Evolutionary conservation across 2,329 filamentous ascomycete genomes (phyloP).

Genomic region (Fusarium proliferatum): DNA sequence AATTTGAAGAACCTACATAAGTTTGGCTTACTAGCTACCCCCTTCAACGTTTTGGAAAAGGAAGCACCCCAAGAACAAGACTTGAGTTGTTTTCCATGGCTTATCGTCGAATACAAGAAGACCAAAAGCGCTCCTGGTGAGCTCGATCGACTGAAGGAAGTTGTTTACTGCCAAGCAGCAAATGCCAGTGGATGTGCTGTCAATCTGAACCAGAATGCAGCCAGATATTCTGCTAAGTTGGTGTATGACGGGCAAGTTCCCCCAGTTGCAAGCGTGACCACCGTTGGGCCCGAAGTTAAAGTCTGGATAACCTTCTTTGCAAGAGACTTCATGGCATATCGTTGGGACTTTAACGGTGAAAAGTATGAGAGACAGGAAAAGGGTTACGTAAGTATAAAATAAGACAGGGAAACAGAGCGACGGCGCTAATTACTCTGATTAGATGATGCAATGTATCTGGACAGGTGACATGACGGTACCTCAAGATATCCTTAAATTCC

Average conservation of each 20-base stretch:
- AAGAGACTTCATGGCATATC: neutral
- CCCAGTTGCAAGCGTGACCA: conserved; percentile 23
- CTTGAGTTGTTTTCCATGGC: neutral
- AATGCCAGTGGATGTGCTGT: conserved; percentile 34
- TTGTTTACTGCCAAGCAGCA: conserved; percentile 22
- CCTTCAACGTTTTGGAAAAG: neutral
- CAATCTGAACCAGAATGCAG: conserved; percentile 5
- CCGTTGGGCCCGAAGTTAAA: conserved; percentile 22
- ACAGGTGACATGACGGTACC: conserved; percentile 26
- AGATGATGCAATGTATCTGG: conserved; percentile 4
- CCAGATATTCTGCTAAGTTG: neutral
- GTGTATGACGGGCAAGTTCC: conserved; percentile 3
- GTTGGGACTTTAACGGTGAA: too few relatives aligned
- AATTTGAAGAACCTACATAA: fast-evolving
- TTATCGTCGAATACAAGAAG: neutral
- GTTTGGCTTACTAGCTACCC: neutral
- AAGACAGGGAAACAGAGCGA: too few relatives aligned
- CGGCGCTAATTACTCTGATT: too few relatives aligned
- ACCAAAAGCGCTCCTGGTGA: fast-evolving
- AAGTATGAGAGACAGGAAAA: too few relatives aligned
- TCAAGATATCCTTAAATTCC: conserved; percentile 15
- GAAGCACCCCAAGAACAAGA: neutral
- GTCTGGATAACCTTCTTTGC: conserved; percentile 35
- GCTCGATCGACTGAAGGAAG: fast-evolving
- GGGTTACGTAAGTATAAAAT: too few relatives aligned